Conservation (phyloP, 2,329 filamentous ascomycete species). For the Colletotrichum magnum region DNA sequence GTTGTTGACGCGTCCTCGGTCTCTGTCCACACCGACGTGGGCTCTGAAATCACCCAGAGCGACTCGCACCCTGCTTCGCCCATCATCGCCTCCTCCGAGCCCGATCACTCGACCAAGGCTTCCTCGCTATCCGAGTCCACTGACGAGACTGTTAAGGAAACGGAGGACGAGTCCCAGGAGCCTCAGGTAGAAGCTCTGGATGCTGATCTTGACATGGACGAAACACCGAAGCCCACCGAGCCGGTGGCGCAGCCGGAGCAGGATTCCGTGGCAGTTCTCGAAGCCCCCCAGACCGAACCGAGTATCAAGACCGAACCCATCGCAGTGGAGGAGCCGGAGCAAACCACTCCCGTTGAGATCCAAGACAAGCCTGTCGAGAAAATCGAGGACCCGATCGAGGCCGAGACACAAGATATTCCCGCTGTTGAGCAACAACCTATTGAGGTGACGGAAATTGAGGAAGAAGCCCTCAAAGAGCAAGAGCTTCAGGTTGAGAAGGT, state of each 20-base stretch:
- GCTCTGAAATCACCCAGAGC: slow-evolving; percentile 62
- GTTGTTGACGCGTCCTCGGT: slow-evolving; percentile 62
- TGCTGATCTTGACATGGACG: slow-evolving; percentile 15
- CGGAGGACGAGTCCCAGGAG: slow-evolving; percentile 49
- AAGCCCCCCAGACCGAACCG: not conserved
- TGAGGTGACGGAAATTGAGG: slow-evolving; percentile 4
- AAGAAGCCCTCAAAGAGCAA: slow-evolving; percentile 4
- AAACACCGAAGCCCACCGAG: slow-evolving; percentile 42
- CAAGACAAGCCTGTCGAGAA: slow-evolving; percentile 42
- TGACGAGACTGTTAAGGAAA: slow-evolving; percentile 67
- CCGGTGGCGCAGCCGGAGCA: not conserved
- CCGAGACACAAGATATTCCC: slow-evolving; percentile 34
- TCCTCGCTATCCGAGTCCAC: slow-evolving; percentile 76
- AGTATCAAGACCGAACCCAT: not conserved
- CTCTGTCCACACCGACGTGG: slow-evolving; percentile 60
- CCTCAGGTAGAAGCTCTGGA: slow-evolving; percentile 1
- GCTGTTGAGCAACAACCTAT: slow-evolving; percentile 34
- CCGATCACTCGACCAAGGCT: slow-evolving; percentile 72
- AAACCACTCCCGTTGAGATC: slow-evolving; percentile 39
- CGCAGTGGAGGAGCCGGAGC: slow-evolving; percentile 2
- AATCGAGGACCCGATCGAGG: slow-evolving; percentile 45
- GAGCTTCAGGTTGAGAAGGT: not conserved
- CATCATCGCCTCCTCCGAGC: slow-evolving; percentile 66
- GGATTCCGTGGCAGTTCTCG: not conserved
- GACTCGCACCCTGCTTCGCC: slow-evolving; percentile 74